Evolutionary conservation across 169 alveolate species (phyloP), one percentile per base, ranked within the genome.

Genomic region (Eimeria praecox): DNA sequence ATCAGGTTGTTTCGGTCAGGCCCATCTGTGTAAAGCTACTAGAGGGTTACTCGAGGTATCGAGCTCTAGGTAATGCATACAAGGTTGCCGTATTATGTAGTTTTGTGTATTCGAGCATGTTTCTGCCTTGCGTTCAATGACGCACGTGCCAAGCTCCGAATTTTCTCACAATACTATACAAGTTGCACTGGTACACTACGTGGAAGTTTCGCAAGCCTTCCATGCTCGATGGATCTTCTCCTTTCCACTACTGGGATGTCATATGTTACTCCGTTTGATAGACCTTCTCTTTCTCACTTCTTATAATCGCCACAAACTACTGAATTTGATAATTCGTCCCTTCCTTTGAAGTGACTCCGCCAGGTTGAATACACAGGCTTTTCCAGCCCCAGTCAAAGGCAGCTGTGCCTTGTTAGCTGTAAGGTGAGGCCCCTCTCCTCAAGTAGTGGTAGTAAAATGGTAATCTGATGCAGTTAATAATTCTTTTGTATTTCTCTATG

Each of bases 331-430:
- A n/a, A n/a, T n/a, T n/a, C n/a, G n/a, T n/a, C n/a, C n/a, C n/a
- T n/a, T n/a, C n/a, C 59, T 14, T 52, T 14, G 59, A 52, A 14
- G 6, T 9, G 59, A 9, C 20, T 52, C 6, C 6, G 59, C 59
- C 20, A 6, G 14, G 59, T 9, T 52, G 14, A 14, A 35, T 14
- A 35, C 42, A n/a, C 80, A 69, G 44, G 49, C 80, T 33, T 33
- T 49, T 38, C 83, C 83, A 73, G 83, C 83, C 83, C 83, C 83
- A 35, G 83, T 73, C 54, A 16, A 5, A 14, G 83, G 33, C 54
- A 73, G 83, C 82, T 40, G 33, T 18, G 82, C 83, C 54, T 73
- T 73, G 83, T 73, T 66, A 44, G 78, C 78, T 49, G 2, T 27
- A 30, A 3, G 14, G 54, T 73, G 8, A 35, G 49, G 52, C 52